Base-by-base conservation (phyloP, 2,329 filamentous ascomycete genomes). In the Davidsoniella neocaledoniae region DNA sequence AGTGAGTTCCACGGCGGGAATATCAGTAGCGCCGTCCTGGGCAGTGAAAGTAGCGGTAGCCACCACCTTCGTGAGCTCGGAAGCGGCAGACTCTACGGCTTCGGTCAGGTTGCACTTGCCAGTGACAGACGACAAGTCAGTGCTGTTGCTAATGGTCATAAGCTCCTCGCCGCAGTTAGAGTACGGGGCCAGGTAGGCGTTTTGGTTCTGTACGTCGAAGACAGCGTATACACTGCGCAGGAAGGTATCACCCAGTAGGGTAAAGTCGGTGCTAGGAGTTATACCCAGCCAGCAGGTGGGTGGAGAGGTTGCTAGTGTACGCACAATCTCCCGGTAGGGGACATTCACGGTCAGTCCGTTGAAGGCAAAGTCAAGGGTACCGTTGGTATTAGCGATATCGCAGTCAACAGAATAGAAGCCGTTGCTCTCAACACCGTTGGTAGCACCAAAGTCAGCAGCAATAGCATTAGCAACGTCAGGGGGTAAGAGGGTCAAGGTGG, bases 401-500 rank as follows among this genome's bases (percentile, higher is more conserved):
- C 72, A 76, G 58, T 68, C 65, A 7, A 73, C 65, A 2, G 56
- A 56, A 58, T 66, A 74, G 60, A 69, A 73, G 52, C 66, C 69
- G 52, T 63, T 65, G 43, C 53, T 49, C 55, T 67, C 66, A 45
- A 63, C 56, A 1, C 58, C 57, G 0, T 59, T 51, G 0, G 59
- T 51, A 2, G 67, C 66, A 9, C 69, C 71, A 49, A 78, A 70
- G 55, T 73, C 69, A 19, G 61, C 57, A 17, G 70, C 70, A 29
- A 79, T 69, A 40, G 58, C 55, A n/a, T 63, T 57, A 40, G 72
- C 72, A 29, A 85, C 63, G 17, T 61, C 59, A 50, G 73, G 64
- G 1, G 82, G 82, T 1, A 86, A 67, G 49, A 84, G 74, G 46
- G 75, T 81, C 57, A 84, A 67, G 12, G 78, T 83, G 21, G 77